Conservation (phyloP, 177 flowering plant species). For the Vitis hybrid region DNA sequence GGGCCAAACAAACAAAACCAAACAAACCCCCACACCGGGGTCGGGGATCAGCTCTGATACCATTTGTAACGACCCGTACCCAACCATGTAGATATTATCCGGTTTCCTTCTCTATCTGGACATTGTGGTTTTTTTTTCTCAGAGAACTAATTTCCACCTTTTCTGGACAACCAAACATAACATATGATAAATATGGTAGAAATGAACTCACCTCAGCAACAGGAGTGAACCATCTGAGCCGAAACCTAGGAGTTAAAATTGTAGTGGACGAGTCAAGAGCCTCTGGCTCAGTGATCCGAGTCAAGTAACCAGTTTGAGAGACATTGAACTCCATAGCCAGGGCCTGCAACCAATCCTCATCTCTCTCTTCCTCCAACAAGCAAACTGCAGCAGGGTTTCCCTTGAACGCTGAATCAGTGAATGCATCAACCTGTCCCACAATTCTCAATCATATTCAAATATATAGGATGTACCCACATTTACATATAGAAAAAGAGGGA, state of each 20-base stretch:
- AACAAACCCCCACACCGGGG: too few relatives aligned
- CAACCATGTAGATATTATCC: too few relatives aligned
- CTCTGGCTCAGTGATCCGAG: conserved; percentile 27
- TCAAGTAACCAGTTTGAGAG: conserved; percentile 63
- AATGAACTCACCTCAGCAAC: conserved; percentile 53
- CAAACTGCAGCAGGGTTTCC: conserved; percentile 97
- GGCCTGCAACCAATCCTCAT: conserved; percentile 62
- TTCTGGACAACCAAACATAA: not conserved
- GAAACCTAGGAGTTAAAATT: conserved; percentile 37
- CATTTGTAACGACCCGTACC: too few relatives aligned
- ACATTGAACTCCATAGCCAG: conserved; percentile 78
- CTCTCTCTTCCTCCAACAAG: conserved; percentile 63
- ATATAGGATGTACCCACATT: not conserved
- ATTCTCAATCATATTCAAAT: conserved; percentile 2
- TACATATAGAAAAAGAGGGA: not conserved
- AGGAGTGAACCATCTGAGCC: conserved; percentile 85
- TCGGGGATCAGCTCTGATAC: too few relatives aligned
- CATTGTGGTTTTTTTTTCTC: not conserved
- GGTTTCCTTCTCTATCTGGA: too few relatives aligned
- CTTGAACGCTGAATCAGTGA: conserved; percentile 68
- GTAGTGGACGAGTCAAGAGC: not conserved
- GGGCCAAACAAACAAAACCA: too few relatives aligned
- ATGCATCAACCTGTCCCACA: conserved; percentile 75
- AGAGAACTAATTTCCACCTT: not conserved
- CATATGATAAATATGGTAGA: not conserved